Conservation (phyloP, 2,329 filamentous ascomycete genomes). For the Aspergillus sp. region DNA sequence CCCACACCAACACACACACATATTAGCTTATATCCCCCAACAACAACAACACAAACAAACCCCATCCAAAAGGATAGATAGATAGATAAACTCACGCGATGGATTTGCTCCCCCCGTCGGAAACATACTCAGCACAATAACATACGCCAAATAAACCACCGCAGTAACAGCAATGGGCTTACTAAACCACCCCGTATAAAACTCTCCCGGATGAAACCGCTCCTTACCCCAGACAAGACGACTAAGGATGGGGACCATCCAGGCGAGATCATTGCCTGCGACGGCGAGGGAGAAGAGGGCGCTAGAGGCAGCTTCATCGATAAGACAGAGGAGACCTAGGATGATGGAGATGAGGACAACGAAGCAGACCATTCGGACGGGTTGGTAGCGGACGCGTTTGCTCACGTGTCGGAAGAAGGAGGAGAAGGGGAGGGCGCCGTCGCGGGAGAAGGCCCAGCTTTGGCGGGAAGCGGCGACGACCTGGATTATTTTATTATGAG, state of each 20-base stretch:
- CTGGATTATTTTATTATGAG: background rate
- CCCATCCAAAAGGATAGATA: background rate
- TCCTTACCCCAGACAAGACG: conserved; percentile 59
- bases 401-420: conserved; percentile 59
- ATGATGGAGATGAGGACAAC: conserved; percentile 54
- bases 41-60: background rate
- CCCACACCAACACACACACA: background rate
- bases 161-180: conserved; percentile 57
- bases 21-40: too few relatives aligned
- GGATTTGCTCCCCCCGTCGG: conserved; percentile 59
- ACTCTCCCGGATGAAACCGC: conserved; percentile 60
- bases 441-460: conserved; percentile 63
- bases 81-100: conserved; percentile 35
- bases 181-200: conserved; percentile 59
- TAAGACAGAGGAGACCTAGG: conserved; percentile 60
- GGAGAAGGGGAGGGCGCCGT: conserved; percentile 62
- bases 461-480: conserved; percentile 61
- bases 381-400: conserved; percentile 58
- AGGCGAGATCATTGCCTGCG: conserved; percentile 62
- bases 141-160: conserved; percentile 57
- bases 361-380: conserved; percentile 59
- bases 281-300: conserved; percentile 57
- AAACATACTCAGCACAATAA: conserved; percentile 60
- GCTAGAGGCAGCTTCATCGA: conserved; percentile 57
- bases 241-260: conserved; percentile 59